These are phyloP conservation scores for Telopea speciosissima DNA, from an alignment of 177 flowering plant species.

Conservation along the genomic window DNA sequence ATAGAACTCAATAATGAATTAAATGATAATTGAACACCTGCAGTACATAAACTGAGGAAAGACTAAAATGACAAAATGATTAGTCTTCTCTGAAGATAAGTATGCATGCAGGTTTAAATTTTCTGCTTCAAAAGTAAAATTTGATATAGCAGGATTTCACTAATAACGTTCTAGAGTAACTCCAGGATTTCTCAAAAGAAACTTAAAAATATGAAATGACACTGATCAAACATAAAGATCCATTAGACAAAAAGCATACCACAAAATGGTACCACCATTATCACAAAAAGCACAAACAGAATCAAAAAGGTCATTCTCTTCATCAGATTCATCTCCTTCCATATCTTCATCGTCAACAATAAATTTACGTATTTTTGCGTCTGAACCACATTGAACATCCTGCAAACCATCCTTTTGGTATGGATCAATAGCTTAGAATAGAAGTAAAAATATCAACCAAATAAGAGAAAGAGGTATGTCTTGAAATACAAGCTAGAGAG, in stretches of 20 bases:
- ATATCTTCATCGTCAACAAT: conserved; percentile 33
- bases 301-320: conserved; percentile 47
- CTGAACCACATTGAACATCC: conserved; percentile 28
- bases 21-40: no score
- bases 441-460: not conserved
- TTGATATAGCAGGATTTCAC: not conserved
- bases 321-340: conserved; percentile 34
- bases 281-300: conserved; percentile 82
- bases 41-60: no score
- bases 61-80: no score
- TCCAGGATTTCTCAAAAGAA: not conserved
- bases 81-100: no score
- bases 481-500: conserved; percentile 7
- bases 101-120: no score
- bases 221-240: not conserved
- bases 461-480: conserved; percentile 1
- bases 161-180: not conserved
- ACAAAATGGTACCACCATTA: conserved; percentile 73
- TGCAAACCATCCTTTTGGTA: conserved; percentile 17
- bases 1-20: no score
- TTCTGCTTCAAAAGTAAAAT: no score
- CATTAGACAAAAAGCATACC: conserved; percentile 35
- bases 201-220: not conserved
- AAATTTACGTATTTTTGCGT: conserved; percentile 22
- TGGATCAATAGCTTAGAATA: not conserved